These are phyloP conservation scores for Plasmodiophora brassicae DNA, from an alignment of 208 protist species.

Conservation along the genomic window DNA sequence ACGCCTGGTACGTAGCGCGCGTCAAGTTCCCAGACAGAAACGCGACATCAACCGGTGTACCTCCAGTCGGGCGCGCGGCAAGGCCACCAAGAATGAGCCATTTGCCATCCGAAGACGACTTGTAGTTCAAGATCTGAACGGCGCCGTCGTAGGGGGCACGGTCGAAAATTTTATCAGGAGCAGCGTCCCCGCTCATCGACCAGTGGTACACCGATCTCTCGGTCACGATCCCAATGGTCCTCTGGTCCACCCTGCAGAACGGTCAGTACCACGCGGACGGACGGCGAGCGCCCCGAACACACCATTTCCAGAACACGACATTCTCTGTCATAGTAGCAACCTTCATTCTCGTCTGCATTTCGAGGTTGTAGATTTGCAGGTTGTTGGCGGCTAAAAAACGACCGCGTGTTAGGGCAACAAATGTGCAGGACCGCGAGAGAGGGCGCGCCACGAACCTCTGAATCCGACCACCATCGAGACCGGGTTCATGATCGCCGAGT, in stretches of 20 bases:
- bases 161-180: conserved; percentile 90
- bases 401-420: no score
- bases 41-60: conserved; percentile 37
- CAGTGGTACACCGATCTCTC: conserved; percentile 92
- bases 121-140: conserved; percentile 95
- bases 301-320: conserved; percentile 92
- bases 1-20: background rate
- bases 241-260: conserved; percentile 69
- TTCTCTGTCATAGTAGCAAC: conserved; percentile 76
- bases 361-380: conserved; percentile 97
- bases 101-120: conserved; percentile 72
- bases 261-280: background rate
- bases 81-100: conserved; percentile 71
- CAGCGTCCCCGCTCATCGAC: conserved; percentile 80
- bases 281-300: no score
- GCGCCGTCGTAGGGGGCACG: conserved; percentile 71
- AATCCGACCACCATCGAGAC: conserved; percentile 88
- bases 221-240: conserved; percentile 90
- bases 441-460: conserved; percentile 58
- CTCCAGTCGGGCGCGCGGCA: background rate
- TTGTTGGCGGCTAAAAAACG: conserved; percentile 70
- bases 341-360: conserved; percentile 90
- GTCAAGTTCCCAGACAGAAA: background rate
- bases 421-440: background rate
- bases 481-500: conserved; percentile 97